Evolutionary conservation across 2,329 filamentous ascomycete species (phyloP).

Genomic region (Venturia pyrina): DNA sequence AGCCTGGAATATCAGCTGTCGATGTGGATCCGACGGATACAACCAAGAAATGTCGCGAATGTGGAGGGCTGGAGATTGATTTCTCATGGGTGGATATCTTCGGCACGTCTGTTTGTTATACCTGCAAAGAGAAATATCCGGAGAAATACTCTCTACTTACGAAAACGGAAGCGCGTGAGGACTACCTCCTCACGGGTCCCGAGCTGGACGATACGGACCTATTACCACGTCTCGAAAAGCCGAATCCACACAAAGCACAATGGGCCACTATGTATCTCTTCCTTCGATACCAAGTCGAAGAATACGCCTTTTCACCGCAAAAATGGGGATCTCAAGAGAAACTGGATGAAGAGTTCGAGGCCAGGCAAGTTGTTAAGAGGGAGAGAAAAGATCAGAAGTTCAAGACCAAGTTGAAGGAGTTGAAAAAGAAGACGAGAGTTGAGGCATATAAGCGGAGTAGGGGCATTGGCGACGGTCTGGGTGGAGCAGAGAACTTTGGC

Average conservation of each 20-base stretch:
- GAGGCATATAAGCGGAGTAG: constrained; percentile 71
- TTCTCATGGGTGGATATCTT: constrained; percentile 91
- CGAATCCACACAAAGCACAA: constrained; percentile 90
- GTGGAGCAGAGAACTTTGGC: constrained; percentile 50
- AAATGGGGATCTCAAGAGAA: constrained; percentile 89
- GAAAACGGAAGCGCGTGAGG: constrained; percentile 91
- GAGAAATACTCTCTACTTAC: constrained; percentile 94
- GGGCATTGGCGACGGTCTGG: constrained; percentile 28
- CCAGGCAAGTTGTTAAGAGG: constrained; percentile 70
- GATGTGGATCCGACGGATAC: constrained; percentile 44
- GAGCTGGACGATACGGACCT: constrained; percentile 84
- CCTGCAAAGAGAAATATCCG: constrained; percentile 79
- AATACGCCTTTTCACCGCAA: constrained; percentile 68
- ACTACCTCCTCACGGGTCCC: constrained; percentile 89
- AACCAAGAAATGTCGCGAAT: constrained; percentile 74
- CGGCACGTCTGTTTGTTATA: constrained; percentile 60
- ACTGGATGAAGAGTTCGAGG: constrained; percentile 80
- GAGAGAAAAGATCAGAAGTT: constrained; percentile 84
- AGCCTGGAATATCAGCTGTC: constrained; percentile 75
- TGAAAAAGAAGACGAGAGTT: constrained; percentile 88
- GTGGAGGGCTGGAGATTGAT: constrained; percentile 76
- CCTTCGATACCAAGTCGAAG: constrained; percentile 85
- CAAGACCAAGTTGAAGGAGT: constrained; percentile 72
- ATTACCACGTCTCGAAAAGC: constrained; percentile 75
- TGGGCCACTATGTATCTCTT: constrained; percentile 99